Percentiles rank a stretch among this genome's conserved stretches.
These are phyloP conservation scores for Quercus agrifolia DNA, from an alignment of 306 rosid species.

Conservation along the genomic window DNA sequence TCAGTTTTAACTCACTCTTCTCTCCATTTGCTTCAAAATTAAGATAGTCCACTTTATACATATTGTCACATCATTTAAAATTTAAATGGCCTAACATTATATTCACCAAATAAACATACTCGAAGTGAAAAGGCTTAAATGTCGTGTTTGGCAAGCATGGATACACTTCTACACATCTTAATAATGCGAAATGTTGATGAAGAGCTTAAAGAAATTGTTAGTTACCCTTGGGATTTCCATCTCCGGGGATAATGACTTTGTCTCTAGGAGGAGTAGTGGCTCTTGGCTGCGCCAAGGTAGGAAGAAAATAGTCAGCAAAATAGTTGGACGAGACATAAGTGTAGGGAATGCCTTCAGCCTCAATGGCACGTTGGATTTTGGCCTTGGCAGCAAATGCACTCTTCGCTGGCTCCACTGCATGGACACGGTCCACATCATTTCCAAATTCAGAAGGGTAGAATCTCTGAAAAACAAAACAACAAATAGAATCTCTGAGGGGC, in stretches of 20 bases:
- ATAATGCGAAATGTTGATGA: no score
- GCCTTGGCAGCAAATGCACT: constrained; percentile 28
- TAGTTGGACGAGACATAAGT: constrained; percentile 36
- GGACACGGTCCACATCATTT: constrained; percentile 41
- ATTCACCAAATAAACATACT: no score
- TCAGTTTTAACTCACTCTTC: neutral
- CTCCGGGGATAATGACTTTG: constrained; percentile 41
- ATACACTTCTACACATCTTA: no score
- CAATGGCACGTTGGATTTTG: constrained; percentile 38
- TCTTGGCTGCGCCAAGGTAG: constrained; percentile 34
- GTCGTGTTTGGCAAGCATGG: no score
- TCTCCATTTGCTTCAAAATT: neutral
- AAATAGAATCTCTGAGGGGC: neutral
- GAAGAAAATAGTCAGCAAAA: constrained; percentile 36
- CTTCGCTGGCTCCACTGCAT: constrained; percentile 55
- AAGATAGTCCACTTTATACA: no score
- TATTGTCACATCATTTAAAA: no score
- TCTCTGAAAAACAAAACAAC: constrained; percentile 20
- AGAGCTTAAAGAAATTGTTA: neutral
- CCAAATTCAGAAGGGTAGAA: constrained; percentile 61
- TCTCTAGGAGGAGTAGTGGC: constrained; percentile 46
- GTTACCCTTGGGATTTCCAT: constrained; percentile 43
- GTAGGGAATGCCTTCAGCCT: constrained; percentile 44
- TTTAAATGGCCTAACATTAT: no score
- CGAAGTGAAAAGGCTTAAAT: no score